phyloP scores from a whole-genome alignment of 352 stramenopile genomes.

The Blastocystis sp. region DNA sequence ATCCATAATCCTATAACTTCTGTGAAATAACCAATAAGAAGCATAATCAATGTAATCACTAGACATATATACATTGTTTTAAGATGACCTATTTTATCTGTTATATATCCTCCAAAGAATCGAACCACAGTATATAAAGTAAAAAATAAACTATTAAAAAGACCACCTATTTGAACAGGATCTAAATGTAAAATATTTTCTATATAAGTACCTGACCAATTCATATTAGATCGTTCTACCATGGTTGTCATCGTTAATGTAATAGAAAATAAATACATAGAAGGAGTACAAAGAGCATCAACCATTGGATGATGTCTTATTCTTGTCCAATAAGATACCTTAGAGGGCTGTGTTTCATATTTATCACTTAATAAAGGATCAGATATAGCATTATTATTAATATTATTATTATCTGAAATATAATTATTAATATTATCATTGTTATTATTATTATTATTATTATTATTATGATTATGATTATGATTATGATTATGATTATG shows the following conservation, averaged over 20 bases:
- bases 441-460: too few relatives aligned
- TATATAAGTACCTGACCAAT: slow-evolving; percentile 24
- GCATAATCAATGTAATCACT: slow-evolving; percentile 14
- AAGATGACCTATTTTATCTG: slow-evolving; percentile 21
- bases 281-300: slow-evolving; percentile 1
- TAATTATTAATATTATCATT: too few relatives aligned
- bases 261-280: slow-evolving; percentile 15
- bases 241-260: slow-evolving; percentile 24
- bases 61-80: slow-evolving; percentile 7
- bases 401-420: too few relatives aligned
- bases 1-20: slow-evolving; percentile 22
- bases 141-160: slow-evolving; percentile 34
- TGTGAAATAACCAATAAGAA: slow-evolving; percentile 1
- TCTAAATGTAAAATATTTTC: slow-evolving; percentile 29
- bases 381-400: too few relatives aligned
- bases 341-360: too few relatives aligned
- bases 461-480: too few relatives aligned
- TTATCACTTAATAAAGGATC: too few relatives aligned
- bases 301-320: background rate
- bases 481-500: too few relatives aligned
- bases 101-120: slow-evolving; percentile 11
- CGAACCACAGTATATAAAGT: slow-evolving; percentile 12
- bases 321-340: slow-evolving; percentile 24
- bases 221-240: slow-evolving; percentile 17
- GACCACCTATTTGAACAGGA: slow-evolving; percentile 15